Base-by-base conservation (phyloP, 1,284 basidiomycete genomes). In the Puccinia polysora region DNA sequence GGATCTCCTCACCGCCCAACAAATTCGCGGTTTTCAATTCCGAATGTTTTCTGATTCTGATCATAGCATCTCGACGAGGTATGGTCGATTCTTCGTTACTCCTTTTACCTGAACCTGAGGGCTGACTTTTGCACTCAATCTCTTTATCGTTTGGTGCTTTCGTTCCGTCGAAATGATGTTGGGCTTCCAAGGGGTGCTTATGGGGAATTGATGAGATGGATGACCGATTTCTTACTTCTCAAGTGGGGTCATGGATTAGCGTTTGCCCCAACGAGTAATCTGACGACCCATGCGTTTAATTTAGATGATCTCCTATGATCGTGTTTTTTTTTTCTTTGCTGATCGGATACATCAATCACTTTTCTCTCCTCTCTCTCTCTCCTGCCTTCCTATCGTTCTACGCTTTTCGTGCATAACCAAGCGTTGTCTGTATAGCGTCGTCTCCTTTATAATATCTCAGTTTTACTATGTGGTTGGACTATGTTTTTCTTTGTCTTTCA, bases 11-110 rank as follows among this genome's bases (percentile, higher is more conserved):
- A 97, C 92, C 0, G 83, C 83, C 76, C 85, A 83, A 20, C 82
- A 87, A 68, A 85, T 97, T 40, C 83, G 89, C 74, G 85, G 85
- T 47, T 97, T 89, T 82, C 83, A 88, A 77, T 96, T 97, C 81
- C 85, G 94, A 78, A 91, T 96, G 89, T 98, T 97, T 81, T 91
- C 91, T 30, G 95, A 98, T 80, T 91, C 89, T n/a, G 73, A 71
- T n/a, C 68, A 70, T 50, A 59, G 53, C 8, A 59, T 70, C 34
- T 50, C 30, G 14, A 43, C 68, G n/a, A 60, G 68, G 84, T 80
- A 32, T n/a, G n/a, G n/a, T n/a, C n/a, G n/a, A n/a, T n/a, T n/a
- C n/a, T n/a, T n/a, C n/a, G n/a, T n/a, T n/a, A 74, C 30, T 20
- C 63, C 18, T 23, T 50, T n/a, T 59, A 40, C 62, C 34, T 58